Evolutionary conservation across 1,284 basidiomycete species (phyloP), one percentile per base, ranked within the genome.

Genomic region (Heterobasidion irregulare): DNA sequence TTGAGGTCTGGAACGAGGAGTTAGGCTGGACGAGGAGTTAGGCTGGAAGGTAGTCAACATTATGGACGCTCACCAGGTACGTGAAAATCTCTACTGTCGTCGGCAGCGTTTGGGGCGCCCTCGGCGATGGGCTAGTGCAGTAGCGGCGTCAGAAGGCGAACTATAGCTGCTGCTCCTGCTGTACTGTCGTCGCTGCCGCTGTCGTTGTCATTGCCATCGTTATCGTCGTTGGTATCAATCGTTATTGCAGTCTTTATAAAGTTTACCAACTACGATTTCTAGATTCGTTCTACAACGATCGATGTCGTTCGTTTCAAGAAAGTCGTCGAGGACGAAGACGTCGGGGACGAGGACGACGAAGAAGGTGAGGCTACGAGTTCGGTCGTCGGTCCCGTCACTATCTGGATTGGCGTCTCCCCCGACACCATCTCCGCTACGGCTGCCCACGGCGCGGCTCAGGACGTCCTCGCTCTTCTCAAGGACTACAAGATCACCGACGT

Each of bases 351-450:
- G 8, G 59, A 62, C 44, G 57, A 59, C 4, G 57, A 61, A 46
- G 57, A 62, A n/a, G 56, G 61, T 12, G 56, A 57, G 15, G 62
- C 61, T n/a, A 49, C 50, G 47, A 54, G 34, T 45, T 59, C 61
- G 45, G 46, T 26, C 16, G 9, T 47, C 46, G 16, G 16, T 26
- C 16, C 46, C 19, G 16, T 47, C 46, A 41, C 38, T 10, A 70
- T 76, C 59, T 75, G 73, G 73, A 58, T 75, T 4, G 73, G 72
- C 0, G 72, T 73, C 53, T 53, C 66, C 53, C 68, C 70, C 6
- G 67, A 70, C n/a, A 69, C 64, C 58, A 58, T 63, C 61, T 69
- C 58, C 59, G 66, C 60, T 53, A 59, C 57, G 34, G 58, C 50
- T 50, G 73, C 72, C 1, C 57, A 47, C 65, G 57, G 71, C 3